phyloP scores from a whole-genome alignment of 352 stramenopile genomes.

The Phytophthora podocarpi region DNA sequence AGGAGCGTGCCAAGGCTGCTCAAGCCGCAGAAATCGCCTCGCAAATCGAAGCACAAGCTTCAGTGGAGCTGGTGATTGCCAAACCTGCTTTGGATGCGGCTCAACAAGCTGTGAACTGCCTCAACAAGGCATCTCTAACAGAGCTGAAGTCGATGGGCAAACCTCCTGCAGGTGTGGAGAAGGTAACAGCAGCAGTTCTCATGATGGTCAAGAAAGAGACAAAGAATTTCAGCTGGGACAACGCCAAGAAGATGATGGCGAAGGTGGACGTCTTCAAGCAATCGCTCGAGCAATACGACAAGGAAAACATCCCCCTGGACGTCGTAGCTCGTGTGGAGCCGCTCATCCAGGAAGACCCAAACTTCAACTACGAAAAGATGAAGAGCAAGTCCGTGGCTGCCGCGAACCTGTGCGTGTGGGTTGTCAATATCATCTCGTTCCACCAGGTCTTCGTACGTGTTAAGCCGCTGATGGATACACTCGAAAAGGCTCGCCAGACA shows the following conservation, averaged over 20 bases:
- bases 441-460: constrained; percentile 94
- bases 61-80: constrained; percentile 72
- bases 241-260: constrained; percentile 96
- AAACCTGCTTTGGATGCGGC: constrained; percentile 86
- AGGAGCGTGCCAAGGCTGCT: constrained; percentile 77
- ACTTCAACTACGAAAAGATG: constrained; percentile 95
- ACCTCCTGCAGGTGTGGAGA: constrained; percentile 85
- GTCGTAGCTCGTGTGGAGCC: constrained; percentile 86
- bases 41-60: constrained; percentile 72
- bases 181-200: constrained; percentile 89
- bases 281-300: constrained; percentile 90
- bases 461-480: constrained; percentile 93
- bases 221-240: constrained; percentile 94
- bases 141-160: constrained; percentile 92
- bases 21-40: constrained; percentile 70
- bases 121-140: constrained; percentile 89
- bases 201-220: constrained; percentile 95
- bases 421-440: constrained; percentile 93
- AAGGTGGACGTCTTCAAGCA: constrained; percentile 94
- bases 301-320: constrained; percentile 91
- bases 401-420: constrained; percentile 93
- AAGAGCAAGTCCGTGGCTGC: constrained; percentile 92
- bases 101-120: constrained; percentile 87
- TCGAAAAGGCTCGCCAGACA: constrained; percentile 76
- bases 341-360: constrained; percentile 85